Evolutionary conservation across 768 basidiomycete genomes (phyloP).

Genomic region (Calocybe cyanea): DNA sequence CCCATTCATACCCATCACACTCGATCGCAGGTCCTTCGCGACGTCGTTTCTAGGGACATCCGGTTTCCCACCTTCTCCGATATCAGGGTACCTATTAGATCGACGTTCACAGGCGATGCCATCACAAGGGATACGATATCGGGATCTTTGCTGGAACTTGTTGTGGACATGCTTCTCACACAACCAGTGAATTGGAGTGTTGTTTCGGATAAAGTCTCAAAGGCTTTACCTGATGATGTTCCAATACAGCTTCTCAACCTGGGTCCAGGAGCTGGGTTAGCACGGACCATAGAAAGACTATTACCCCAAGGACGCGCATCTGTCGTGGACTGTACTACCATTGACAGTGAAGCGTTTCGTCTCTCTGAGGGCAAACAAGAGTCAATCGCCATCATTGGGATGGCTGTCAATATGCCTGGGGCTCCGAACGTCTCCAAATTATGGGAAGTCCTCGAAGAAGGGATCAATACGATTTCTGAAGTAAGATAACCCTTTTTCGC

Average conservation of each 20-base stretch:
- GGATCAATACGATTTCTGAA: slow-evolving; percentile 52
- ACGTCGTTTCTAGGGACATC: slow-evolving; percentile 41
- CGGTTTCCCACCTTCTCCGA: slow-evolving; percentile 46
- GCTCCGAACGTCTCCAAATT: slow-evolving; percentile 43
- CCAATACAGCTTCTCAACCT: slow-evolving; percentile 41
- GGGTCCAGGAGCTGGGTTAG: slow-evolving; percentile 42
- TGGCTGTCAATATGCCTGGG: slow-evolving; percentile 61
- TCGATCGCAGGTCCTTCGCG: slow-evolving; percentile 38
- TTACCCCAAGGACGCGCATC: slow-evolving; percentile 20
- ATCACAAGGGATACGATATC: slow-evolving; percentile 20
- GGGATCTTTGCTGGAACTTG: slow-evolving; percentile 34
- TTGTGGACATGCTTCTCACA: slow-evolving; percentile 47
- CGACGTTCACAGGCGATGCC: slow-evolving; percentile 38
- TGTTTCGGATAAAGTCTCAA: slow-evolving; percentile 28
- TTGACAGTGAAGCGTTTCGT: slow-evolving; percentile 1
- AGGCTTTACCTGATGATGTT: slow-evolving; percentile 17
- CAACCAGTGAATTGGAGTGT: slow-evolving; percentile 53
- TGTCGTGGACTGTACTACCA: slow-evolving; percentile 20
- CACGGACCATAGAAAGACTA: slow-evolving; percentile 34
- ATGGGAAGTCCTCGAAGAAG: slow-evolving; percentile 58
- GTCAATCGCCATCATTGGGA: slow-evolving; percentile 68
- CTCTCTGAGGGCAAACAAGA: slow-evolving; percentile 30
- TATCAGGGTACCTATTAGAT: slow-evolving; percentile 45
- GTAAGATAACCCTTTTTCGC: slow-evolving; percentile 28
- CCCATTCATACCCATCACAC: slow-evolving; percentile 26